These are phyloP conservation scores for Mycena metata DNA, from an alignment of 768 basidiomycete genomes.

Conservation along the genomic window DNA sequence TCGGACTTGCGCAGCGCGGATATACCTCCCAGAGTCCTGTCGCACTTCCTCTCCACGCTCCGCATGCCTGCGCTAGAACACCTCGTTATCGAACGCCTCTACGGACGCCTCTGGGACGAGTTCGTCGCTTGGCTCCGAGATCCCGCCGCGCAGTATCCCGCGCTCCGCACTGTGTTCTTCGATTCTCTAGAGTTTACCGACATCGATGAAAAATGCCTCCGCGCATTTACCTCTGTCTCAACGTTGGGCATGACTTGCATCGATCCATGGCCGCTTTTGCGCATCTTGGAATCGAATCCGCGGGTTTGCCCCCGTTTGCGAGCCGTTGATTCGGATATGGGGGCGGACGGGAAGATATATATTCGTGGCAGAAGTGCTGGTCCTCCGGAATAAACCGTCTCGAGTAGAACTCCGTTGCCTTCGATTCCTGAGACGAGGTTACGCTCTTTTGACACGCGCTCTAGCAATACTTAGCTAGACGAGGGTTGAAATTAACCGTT, in stretches of 20 bases:
- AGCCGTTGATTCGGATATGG: not conserved
- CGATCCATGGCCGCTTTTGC: not conserved
- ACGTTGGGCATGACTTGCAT: constrained; percentile 5
- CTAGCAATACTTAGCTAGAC: too few species aligned
- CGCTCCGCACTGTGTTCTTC: constrained; percentile 15
- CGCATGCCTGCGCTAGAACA: constrained; percentile 24
- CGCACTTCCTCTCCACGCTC: constrained; percentile 9
- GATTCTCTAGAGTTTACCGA: not conserved
- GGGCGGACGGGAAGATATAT: not conserved
- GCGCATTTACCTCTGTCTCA: constrained; percentile 15
- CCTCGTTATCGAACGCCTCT: constrained; percentile 8
- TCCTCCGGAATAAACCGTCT: too few species aligned
- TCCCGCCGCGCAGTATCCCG: constrained; percentile 11
- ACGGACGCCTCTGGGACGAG: constrained; percentile 23
- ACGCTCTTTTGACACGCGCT: too few species aligned
- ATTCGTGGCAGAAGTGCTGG: not conserved
- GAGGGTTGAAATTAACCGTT: too few species aligned
- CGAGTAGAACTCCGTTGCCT: too few species aligned
- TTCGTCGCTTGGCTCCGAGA: constrained; percentile 8
- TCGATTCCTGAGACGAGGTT: too few species aligned
- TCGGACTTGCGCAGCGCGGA: constrained; percentile 20
- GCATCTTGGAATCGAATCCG: constrained; percentile 18
- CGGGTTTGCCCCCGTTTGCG: not conserved
- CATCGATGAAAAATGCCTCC: not conserved
- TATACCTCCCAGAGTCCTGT: constrained; percentile 4